phyloP scores from a whole-genome alignment of 306 rosid genomes.

The Vigna mungo region DNA sequence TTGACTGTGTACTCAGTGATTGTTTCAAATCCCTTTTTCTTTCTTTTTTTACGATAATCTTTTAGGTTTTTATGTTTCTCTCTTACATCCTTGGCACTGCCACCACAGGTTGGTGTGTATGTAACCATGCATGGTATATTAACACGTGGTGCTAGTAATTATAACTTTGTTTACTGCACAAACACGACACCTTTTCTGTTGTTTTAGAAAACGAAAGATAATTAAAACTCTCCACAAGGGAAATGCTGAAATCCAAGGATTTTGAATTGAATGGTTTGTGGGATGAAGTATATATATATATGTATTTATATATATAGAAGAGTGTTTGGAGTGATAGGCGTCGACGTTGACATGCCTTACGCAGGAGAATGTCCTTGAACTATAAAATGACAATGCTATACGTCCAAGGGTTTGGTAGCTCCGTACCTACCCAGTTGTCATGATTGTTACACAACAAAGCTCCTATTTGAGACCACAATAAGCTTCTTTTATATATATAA shows the following conservation, averaged over 20 bases:
- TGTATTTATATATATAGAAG: not conserved
- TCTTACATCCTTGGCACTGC: not conserved
- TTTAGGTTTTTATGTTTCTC: not conserved
- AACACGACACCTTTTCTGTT: not conserved
- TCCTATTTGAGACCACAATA: not conserved
- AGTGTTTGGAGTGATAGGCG: not conserved
- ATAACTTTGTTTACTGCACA: not conserved
- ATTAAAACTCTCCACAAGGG: not conserved
- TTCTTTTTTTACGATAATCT: not conserved
- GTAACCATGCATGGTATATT: not conserved
- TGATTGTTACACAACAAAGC: constrained; percentile 25
- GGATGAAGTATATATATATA: not conserved
- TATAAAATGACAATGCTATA: constrained; percentile 23
- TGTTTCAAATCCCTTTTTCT: constrained; percentile 44
- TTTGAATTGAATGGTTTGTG: not conserved
- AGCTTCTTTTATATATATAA: not conserved
- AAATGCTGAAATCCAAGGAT: not conserved
- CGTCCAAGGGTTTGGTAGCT: constrained; percentile 17
- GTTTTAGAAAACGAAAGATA: not conserved
- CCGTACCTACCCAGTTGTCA: constrained; percentile 14
- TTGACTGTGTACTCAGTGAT: constrained; percentile 24
- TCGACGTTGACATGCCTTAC: constrained; percentile 21
- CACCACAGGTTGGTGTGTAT: not conserved
- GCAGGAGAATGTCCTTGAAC: constrained; percentile 30
- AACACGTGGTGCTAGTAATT: not conserved